phyloP scores from a whole-genome alignment of 306 rosid species.

The Gillenia trifoliata region DNA sequence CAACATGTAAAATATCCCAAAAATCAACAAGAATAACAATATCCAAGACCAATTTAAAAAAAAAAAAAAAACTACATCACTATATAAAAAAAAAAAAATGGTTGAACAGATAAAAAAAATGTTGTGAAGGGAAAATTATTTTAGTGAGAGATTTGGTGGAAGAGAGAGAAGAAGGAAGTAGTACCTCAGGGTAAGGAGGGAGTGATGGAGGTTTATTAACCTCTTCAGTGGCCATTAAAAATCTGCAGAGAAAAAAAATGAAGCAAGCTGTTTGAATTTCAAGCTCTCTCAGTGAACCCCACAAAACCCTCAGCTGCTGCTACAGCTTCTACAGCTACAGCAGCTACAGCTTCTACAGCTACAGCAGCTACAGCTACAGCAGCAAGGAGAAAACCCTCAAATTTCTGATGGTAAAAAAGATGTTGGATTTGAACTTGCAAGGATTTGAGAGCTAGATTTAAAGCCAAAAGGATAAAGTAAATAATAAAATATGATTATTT shows the following conservation, averaged over 20 bases:
- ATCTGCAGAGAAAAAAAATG: slow-evolving; percentile 1
- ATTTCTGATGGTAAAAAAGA: slow-evolving; percentile 6
- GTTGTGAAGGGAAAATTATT: neutral
- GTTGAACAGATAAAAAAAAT: neutral
- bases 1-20: neutral
- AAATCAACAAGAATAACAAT: neutral
- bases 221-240: slow-evolving; percentile 59
- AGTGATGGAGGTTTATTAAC: slow-evolving; percentile 51
- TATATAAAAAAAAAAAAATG: neutral
- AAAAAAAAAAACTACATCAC: neutral
- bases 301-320: neutral
- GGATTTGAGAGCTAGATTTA: slow-evolving; percentile 46
- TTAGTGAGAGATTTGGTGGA: neutral
- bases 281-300: neutral
- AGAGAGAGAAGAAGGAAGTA: slow-evolving; percentile 5
- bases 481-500: neutral
- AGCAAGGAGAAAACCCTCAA: slow-evolving; percentile 8
- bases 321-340: neutral
- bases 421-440: slow-evolving; percentile 12
- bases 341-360: neutral
- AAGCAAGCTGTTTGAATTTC: slow-evolving; percentile 6
- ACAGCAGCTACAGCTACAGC: neutral
- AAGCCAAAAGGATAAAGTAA: slow-evolving; percentile 21
- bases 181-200: slow-evolving; percentile 82
- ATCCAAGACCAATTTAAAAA: neutral